Percentiles rank a stretch among this genome's conserved stretches.
These are phyloP conservation scores for Trypanosoma vivax DNA, from an alignment of 208 protist species.

Conservation along the genomic window DNA sequence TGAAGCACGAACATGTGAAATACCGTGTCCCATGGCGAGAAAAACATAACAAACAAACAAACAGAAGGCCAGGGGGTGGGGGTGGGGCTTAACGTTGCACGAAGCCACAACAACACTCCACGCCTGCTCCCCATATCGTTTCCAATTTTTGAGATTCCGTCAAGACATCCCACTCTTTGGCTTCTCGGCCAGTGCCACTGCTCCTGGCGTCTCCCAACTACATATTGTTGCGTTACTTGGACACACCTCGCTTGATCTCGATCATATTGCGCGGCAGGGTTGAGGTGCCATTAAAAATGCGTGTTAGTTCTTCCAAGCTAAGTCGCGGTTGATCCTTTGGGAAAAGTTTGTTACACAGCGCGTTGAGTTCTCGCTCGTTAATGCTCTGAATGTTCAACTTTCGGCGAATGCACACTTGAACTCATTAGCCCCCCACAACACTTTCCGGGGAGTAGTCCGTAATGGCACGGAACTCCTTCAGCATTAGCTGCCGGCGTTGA, in stretches of 20 bases:
- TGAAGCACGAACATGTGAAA: no score
- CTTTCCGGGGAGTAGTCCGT: conserved; percentile 82
- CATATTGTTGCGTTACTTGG: conserved; percentile 34
- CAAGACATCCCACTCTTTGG: neutral
- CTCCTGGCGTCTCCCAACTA: no score
- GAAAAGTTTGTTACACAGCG: conserved; percentile 74
- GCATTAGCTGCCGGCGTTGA: conserved; percentile 80
- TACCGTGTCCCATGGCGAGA: no score
- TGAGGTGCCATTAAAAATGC: conserved; percentile 85
- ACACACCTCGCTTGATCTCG: conserved; percentile 50
- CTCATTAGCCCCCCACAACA: conserved; percentile 76
- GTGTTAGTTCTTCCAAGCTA: conserved; percentile 75
- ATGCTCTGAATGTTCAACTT: conserved; percentile 65
- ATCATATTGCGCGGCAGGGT: conserved; percentile 59
- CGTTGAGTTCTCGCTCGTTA: conserved; percentile 58
- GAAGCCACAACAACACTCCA: no score
- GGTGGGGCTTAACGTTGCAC: no score
- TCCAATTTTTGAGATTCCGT: no score
- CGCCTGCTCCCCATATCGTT: no score
- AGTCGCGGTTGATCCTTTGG: conserved; percentile 46
- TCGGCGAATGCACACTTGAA: conserved; percentile 71
- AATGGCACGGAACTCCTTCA: conserved; percentile 86
- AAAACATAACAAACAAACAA: no score
- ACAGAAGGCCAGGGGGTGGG: no score
- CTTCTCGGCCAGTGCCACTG: neutral